Percentiles rank a stretch among this genome's conserved stretches.
Conservation (phyloP, 768 basidiomycete species). For the Suillus plorans region DNA sequence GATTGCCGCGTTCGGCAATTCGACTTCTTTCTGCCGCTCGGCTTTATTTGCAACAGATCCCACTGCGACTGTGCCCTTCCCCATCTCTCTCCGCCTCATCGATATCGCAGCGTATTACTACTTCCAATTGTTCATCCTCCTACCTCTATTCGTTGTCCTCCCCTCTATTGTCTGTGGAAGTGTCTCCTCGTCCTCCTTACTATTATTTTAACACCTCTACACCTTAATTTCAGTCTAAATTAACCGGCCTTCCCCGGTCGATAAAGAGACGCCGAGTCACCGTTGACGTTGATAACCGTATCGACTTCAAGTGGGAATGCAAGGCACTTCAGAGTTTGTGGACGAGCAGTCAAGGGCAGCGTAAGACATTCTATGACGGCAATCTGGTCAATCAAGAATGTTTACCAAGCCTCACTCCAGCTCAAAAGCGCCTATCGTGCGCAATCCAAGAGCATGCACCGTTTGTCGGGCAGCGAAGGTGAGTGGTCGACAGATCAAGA, state of each 20-base stretch:
- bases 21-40: conserved; percentile 36
- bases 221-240: conserved; percentile 35
- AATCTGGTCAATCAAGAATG: conserved; percentile 12
- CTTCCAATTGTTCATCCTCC: conserved; percentile 10
- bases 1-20: conserved; percentile 39
- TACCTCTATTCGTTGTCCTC: neutral
- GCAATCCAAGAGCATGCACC: conserved; percentile 69
- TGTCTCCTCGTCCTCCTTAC: conserved; percentile 1
- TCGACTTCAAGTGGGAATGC: conserved; percentile 23
- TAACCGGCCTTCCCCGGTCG: conserved; percentile 41
- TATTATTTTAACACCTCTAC: conserved; percentile 14
- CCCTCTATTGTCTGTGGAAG: neutral
- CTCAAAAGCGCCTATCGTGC: conserved; percentile 42
- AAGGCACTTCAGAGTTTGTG: conserved; percentile 23
- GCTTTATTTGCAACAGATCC: conserved; percentile 42
- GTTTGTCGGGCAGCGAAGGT: conserved; percentile 87
- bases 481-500: conserved; percentile 15
- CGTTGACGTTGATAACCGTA: conserved; percentile 40
- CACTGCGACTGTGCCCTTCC: conserved; percentile 32
- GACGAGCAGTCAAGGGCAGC: conserved; percentile 31
- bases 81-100: conserved; percentile 29
- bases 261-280: conserved; percentile 41
- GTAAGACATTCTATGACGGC: conserved; percentile 16
- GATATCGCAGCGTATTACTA: conserved; percentile 24
- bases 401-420: conserved; percentile 23